These are phyloP conservation scores for Talaromyces rugulosus DNA, from an alignment of 2,329 filamentous ascomycete genomes.

Conservation along the genomic window DNA sequence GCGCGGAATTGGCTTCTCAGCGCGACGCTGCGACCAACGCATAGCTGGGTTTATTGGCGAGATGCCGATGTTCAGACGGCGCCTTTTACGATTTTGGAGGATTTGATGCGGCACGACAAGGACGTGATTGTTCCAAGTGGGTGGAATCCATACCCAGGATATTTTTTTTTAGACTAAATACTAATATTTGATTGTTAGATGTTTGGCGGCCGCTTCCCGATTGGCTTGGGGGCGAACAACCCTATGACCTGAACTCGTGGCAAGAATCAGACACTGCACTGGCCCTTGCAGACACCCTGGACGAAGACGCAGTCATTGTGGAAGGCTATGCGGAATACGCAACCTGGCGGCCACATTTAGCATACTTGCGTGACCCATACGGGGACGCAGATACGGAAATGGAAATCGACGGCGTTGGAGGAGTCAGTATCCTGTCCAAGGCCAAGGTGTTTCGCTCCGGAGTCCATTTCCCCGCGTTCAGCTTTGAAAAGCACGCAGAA, in stretches of 20 bases:
- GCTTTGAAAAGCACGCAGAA: slow-evolving; percentile 97
- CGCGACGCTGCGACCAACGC: slow-evolving; percentile 85
- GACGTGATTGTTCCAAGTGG: slow-evolving; percentile 97
- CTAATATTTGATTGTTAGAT: slow-evolving; percentile 49
- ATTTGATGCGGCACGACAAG: slow-evolving; percentile 98
- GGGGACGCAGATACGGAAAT: slow-evolving; percentile 99
- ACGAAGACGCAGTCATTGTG: slow-evolving; percentile 97
- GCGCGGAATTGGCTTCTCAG: slow-evolving; percentile 95
- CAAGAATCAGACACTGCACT: slow-evolving; percentile 97
- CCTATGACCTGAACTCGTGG: slow-evolving; percentile 98
- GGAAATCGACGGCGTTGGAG: slow-evolving; percentile 97
- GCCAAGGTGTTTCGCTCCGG: slow-evolving; percentile 91
- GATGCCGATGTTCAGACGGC: slow-evolving; percentile 98
- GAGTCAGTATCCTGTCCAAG: slow-evolving; percentile 95
- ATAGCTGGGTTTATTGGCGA: slow-evolving; percentile 99
- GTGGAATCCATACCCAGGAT: slow-evolving; percentile 30
- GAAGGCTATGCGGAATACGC: slow-evolving; percentile 99
- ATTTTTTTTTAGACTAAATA: no score
- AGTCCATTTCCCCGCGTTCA: slow-evolving; percentile 96
- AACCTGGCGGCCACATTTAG: slow-evolving; percentile 94
- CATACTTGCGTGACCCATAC: slow-evolving; percentile 93
- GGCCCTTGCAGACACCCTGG: slow-evolving; percentile 85
- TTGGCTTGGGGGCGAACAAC: slow-evolving; percentile 97
- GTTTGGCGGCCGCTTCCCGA: slow-evolving; percentile 98
- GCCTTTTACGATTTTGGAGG: slow-evolving; percentile 92